phyloP scores from a whole-genome alignment of 1,284 basidiomycete species.

The Apiotrichum akiyoshidainum region DNA sequence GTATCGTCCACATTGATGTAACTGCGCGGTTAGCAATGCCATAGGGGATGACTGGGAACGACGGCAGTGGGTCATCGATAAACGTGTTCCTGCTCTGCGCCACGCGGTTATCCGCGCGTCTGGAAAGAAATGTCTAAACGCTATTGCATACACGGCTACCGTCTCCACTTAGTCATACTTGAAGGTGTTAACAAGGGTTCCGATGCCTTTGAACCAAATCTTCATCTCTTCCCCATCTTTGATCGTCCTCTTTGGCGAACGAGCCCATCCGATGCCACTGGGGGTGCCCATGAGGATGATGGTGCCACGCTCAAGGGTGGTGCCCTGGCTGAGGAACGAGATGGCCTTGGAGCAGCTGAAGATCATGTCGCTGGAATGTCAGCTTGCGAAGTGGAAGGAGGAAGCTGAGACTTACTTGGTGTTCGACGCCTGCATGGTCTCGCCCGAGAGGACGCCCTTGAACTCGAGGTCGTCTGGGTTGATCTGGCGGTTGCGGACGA shows the following conservation, averaged over 20 bases:
- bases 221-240: conserved; percentile 49
- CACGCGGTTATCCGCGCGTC: no score
- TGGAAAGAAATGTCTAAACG: no score
- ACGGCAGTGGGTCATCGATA: no score
- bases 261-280: conserved; percentile 47
- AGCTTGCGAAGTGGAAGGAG: background rate
- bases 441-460: conserved; percentile 19
- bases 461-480: conserved; percentile 26
- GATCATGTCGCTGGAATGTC: conserved; percentile 46
- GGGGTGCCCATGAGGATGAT: conserved; percentile 66
- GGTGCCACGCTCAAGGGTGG: conserved; percentile 75
- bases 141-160: no score
- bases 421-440: conserved; percentile 22
- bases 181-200: conserved; percentile 49
- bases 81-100: no score
- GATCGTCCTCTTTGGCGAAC: conserved; percentile 36
- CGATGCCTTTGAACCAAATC: conserved; percentile 50
- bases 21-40: no score
- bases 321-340: conserved; percentile 75
- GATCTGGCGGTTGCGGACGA: conserved; percentile 28
- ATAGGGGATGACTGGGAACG: no score
- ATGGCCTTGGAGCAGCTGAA: conserved; percentile 51
- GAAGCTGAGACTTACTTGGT: conserved; percentile 12
- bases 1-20: no score
- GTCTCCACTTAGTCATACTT: conserved; percentile 1